Conservation (phyloP, 2,329 filamentous ascomycete species). For the Aspergillus terreus region DNA sequence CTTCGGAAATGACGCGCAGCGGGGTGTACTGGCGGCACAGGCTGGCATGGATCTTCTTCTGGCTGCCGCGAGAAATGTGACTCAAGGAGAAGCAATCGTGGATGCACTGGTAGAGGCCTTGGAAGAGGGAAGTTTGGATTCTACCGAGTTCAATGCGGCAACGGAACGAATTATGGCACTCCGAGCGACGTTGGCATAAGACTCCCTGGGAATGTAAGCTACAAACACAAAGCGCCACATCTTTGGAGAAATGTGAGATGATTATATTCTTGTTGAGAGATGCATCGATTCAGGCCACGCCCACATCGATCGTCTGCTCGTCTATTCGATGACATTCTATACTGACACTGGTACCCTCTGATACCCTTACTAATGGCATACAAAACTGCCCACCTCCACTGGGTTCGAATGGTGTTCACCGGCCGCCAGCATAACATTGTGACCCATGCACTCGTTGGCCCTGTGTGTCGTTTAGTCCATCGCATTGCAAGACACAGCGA, state of each 20-base stretch:
- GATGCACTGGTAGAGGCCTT: conserved; percentile 17
- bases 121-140: neutral
- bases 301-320: neutral
- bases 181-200: neutral
- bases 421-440: neutral
- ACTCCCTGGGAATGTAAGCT: neutral
- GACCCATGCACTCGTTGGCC: neutral
- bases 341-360: neutral
- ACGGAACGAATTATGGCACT: neutral
- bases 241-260: neutral
- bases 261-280: neutral
- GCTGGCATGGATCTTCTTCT: conserved; percentile 31
- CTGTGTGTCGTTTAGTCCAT: neutral
- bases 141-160: neutral
- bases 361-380: neutral
- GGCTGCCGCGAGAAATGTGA: conserved; percentile 23
- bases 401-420: neutral
- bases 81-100: conserved; percentile 25
- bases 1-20: neutral
- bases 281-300: no score
- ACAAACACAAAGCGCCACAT: neutral
- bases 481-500: neutral
- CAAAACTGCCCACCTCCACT: neutral
- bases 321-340: neutral
- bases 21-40: conserved; percentile 19